These are phyloP conservation scores for Dictyostelium citrinum DNA, from an alignment of 78 protist genomes.

Conservation along the genomic window DNA sequence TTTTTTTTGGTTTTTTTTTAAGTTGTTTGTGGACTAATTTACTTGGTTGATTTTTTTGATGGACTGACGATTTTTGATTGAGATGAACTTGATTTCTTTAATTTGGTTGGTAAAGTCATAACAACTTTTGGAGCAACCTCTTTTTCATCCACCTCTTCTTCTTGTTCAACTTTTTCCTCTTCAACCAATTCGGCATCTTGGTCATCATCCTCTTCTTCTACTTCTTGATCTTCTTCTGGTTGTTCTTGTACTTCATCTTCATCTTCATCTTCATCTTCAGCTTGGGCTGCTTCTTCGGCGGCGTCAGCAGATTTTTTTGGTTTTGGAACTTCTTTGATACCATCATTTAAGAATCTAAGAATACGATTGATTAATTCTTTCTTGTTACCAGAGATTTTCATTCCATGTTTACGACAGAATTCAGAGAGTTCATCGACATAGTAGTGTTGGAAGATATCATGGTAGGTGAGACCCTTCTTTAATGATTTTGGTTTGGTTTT, in stretches of 20 bases:
- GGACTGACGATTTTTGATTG: not conserved
- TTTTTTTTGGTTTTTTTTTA: not conserved
- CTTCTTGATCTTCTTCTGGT: not conserved
- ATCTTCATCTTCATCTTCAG: not conserved
- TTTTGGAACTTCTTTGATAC: not conserved
- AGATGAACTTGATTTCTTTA: not conserved
- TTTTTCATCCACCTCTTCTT: not conserved
- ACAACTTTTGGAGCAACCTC: not conserved
- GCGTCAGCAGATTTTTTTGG: not conserved
- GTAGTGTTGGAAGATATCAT: slow-evolving; percentile 80
- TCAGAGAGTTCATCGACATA: slow-evolving; percentile 39
- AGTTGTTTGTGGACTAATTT: not conserved
- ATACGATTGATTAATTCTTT: slow-evolving; percentile 54
- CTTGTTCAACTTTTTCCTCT: not conserved
- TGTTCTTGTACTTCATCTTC: not conserved
- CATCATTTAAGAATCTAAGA: slow-evolving; percentile 19
- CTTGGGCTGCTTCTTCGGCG: not conserved
- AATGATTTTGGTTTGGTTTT: slow-evolving; percentile 4
- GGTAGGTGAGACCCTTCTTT: slow-evolving; percentile 23
- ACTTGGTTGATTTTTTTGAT: not conserved
- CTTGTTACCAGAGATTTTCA: slow-evolving; percentile 66
- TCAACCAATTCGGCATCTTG: not conserved
- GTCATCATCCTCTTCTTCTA: not conserved
- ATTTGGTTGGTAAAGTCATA: not conserved
- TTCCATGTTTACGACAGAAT: slow-evolving; percentile 25